A percentile compares a stretch with the other conserved stretches of the same genome.
Conservation (phyloP, 108 stramenopile species). For the Nannochloropsis granulata region DNA sequence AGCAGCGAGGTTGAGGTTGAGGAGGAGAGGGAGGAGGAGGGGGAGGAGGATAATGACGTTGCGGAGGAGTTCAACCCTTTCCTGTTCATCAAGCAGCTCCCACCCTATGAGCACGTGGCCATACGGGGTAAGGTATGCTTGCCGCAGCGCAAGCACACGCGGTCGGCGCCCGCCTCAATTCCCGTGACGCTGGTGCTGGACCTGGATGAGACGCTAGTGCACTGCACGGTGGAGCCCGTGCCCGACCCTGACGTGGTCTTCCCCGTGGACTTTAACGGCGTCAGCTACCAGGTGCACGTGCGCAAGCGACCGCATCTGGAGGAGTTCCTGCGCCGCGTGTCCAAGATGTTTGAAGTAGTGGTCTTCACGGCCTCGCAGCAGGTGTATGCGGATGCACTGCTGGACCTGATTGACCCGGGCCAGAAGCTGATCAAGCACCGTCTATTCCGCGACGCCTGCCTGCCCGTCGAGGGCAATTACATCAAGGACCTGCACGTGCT, state of each 20-base stretch:
- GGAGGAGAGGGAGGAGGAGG: not conserved
- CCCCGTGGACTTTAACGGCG: slow-evolving; percentile 55
- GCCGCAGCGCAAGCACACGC: not conserved
- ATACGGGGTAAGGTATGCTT: not conserved
- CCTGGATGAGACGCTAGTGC: slow-evolving; percentile 96
- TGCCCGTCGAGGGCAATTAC: slow-evolving; percentile 42
- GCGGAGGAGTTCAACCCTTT: slow-evolving; percentile 91
- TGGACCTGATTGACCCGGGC: slow-evolving; percentile 86
- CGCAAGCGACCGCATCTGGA: slow-evolving; percentile 62
- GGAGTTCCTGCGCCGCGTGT: slow-evolving; percentile 55
- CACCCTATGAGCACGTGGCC: slow-evolving; percentile 44
- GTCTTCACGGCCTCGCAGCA: slow-evolving; percentile 87
- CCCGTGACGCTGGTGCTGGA: slow-evolving; percentile 76
- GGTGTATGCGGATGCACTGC: slow-evolving; percentile 79
- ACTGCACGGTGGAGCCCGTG: slow-evolving; percentile 57
- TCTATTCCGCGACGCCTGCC: slow-evolving; percentile 83
- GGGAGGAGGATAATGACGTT: slow-evolving; percentile 45
- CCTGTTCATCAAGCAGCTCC: slow-evolving; percentile 77
- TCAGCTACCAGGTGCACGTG: slow-evolving; percentile 68
- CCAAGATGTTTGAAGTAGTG: slow-evolving; percentile 75
- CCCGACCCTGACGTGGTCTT: slow-evolving; percentile 34
- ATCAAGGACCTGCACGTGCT: slow-evolving; percentile 68
- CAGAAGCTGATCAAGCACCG: slow-evolving; percentile 65
- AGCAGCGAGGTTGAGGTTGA: slow-evolving; percentile 2
- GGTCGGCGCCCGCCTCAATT: not conserved